Conservation (phyloP, 805 yeast genomes). For the Candida piceae region DNA sequence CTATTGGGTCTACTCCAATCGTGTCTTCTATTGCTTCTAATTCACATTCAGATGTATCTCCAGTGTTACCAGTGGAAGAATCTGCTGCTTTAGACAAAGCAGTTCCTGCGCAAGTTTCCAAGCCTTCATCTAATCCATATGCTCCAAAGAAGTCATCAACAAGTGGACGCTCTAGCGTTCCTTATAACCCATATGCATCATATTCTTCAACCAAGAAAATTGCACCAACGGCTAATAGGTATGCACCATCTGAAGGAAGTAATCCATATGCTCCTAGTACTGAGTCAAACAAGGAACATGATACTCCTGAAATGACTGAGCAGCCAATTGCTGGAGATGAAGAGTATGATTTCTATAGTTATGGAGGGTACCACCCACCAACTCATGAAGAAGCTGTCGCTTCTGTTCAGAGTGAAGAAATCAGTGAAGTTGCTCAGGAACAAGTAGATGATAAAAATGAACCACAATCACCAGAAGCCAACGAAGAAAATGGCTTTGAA, state of each 20-base stretch:
- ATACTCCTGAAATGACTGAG: too few relatives aligned
- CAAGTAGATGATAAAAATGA: too few relatives aligned
- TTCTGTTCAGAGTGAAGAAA: slow-evolving; percentile 3
- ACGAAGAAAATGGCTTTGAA: slow-evolving; percentile 6
- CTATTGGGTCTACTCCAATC: not conserved
- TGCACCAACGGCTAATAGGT: slow-evolving; percentile 11
- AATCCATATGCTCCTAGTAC: slow-evolving; percentile 1
- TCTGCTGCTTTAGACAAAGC: not conserved
- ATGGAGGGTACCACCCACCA: slow-evolving; percentile 26
- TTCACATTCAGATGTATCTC: not conserved
- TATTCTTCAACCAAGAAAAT: too few relatives aligned
- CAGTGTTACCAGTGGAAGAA: too few relatives aligned
- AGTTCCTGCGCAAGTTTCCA: not conserved
- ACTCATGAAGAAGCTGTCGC: not conserved
- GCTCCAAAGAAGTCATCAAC: slow-evolving; percentile 3
- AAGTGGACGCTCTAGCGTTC: slow-evolving; percentile 3
- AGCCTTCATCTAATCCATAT: slow-evolving; percentile 1
- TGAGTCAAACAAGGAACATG: not conserved
- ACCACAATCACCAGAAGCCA: too few relatives aligned
- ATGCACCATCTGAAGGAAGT: slow-evolving; percentile 1
- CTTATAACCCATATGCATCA: slow-evolving; percentile 21
- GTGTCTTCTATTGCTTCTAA: not conserved
- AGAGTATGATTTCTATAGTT: slow-evolving; percentile 27
- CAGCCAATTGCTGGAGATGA: too few relatives aligned
- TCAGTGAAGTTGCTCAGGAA: not conserved